Percentiles rank a stretch among this genome's conserved stretches.
phyloP scores from a whole-genome alignment of 2,329 filamentous ascomycete species.

The Stemphylium lycopersici region DNA sequence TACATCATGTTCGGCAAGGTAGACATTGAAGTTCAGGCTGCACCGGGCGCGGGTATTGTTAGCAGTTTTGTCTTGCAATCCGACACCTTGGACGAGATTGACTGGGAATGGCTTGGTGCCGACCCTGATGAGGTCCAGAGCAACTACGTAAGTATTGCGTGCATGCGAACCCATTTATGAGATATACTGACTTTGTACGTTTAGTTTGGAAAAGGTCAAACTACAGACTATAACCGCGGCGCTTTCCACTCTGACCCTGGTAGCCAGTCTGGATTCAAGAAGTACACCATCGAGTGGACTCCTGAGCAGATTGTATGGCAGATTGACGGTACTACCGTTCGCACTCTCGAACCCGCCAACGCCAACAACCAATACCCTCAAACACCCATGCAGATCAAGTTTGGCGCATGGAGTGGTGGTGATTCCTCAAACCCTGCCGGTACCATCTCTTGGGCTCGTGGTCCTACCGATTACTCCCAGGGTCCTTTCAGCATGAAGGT shows the following conservation, averaged over 20 bases:
- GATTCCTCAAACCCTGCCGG: constrained; percentile 79
- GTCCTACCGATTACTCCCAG: constrained; percentile 79
- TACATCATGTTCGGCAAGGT: constrained; percentile 99
- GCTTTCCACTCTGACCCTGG: constrained; percentile 72
- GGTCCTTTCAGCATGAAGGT: constrained; percentile 90
- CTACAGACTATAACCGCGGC: constrained; percentile 83
- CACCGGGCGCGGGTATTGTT: constrained; percentile 88
- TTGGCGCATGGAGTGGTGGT: constrained; percentile 91
- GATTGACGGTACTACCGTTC: constrained; percentile 77
- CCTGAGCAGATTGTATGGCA: constrained; percentile 83
- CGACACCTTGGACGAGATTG: constrained; percentile 92
- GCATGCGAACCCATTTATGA: no score
- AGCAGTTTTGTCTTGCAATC: constrained; percentile 91
- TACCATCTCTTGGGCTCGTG: constrained; percentile 89
- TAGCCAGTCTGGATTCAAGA: constrained; percentile 79
- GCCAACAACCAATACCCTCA: constrained; percentile 87
- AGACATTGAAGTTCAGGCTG: constrained; percentile 82
- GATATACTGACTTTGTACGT: neutral
- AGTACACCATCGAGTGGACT: constrained; percentile 93
- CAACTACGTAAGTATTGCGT: constrained; percentile 66
- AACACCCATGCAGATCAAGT: constrained; percentile 91
- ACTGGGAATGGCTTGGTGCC: constrained; percentile 93
- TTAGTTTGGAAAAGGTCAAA: constrained; percentile 73
- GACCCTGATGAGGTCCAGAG: constrained; percentile 80
- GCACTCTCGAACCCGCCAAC: constrained; percentile 72